These are phyloP conservation scores for Aspergillus hancockii DNA, from an alignment of 495 filamentous ascomycete genomes.

Conservation along the genomic window DNA sequence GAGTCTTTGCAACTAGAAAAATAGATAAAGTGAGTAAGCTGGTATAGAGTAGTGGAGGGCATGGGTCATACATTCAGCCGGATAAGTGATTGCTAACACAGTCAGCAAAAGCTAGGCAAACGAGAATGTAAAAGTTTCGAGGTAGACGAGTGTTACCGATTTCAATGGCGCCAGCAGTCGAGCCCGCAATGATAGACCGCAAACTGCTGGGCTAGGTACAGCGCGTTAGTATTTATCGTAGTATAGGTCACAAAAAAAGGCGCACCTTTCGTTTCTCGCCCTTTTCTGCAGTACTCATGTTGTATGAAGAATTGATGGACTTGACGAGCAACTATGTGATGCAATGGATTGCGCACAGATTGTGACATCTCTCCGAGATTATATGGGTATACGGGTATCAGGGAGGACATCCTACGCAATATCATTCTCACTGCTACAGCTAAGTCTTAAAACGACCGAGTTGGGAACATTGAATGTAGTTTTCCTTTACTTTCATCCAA, in stretches of 20 bases:
- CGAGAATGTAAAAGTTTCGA: constrained; percentile 5
- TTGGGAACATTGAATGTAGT: background rate
- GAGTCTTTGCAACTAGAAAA: constrained; percentile 80
- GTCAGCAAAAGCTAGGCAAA: background rate
- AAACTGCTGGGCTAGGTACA: constrained; percentile 66
- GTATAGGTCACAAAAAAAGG: background rate
- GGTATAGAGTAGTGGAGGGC: background rate
- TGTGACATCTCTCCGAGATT: background rate
- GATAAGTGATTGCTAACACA: constrained; percentile 84
- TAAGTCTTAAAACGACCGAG: background rate
- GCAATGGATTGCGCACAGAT: background rate
- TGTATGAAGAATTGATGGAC: background rate
- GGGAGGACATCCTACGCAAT: background rate
- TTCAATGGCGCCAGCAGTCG: constrained; percentile 89
- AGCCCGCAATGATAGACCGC: constrained; percentile 85
- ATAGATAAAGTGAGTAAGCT: constrained; percentile 30
- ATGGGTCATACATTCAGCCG: constrained; percentile 77
- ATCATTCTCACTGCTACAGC: background rate
- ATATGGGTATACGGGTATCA: background rate
- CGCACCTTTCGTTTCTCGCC: constrained; percentile 49
- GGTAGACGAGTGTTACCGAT: constrained; percentile 62
- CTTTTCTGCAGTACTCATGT: constrained; percentile 43
- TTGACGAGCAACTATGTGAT: background rate
- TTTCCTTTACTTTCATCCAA: no score
- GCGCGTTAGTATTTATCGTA: background rate